Evolutionary conservation across 192 early-diverging fungal genomes (phyloP).

Genomic region (Coemansia sp.): DNA sequence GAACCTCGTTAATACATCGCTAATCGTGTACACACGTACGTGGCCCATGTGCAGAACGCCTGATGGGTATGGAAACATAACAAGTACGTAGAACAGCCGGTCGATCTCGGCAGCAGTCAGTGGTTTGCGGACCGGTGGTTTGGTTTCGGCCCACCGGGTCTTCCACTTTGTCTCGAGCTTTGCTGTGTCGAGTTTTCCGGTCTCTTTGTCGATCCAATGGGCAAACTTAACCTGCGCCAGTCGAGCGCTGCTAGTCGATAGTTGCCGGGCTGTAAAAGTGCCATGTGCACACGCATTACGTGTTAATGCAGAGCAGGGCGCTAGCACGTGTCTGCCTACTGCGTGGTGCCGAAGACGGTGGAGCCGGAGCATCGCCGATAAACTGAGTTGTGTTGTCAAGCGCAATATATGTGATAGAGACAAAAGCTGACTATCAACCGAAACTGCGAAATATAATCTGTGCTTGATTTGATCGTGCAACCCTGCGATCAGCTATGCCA

Average conservation of each 20-base stretch:
- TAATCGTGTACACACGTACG: conserved; percentile 93
- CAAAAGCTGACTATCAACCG: no score
- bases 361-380: background rate
- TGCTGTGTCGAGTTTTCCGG: conserved; percentile 52
- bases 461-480: no score
- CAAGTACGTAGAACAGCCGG: conserved; percentile 74
- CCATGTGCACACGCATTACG: background rate
- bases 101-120: conserved; percentile 33
- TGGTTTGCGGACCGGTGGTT: background rate
- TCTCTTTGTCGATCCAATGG: conserved; percentile 35
- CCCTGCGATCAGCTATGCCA: no score
- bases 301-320: no score
- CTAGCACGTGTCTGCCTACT: background rate
- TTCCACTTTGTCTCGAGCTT: conserved; percentile 66
- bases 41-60: conserved; percentile 95
- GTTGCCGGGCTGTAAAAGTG: background rate
- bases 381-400: no score
- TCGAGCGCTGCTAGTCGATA: background rate
- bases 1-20: conserved; percentile 80
- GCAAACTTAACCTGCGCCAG: conserved; percentile 12
- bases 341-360: background rate
- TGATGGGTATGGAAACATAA: conserved; percentile 97
- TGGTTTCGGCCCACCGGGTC: conserved; percentile 39
- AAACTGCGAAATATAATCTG: no score
- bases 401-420: no score